Evolutionary conservation across 1,284 basidiomycete genomes (phyloP), one percentile per base, ranked within the genome.

Genomic region (Coniophora puteana): DNA sequence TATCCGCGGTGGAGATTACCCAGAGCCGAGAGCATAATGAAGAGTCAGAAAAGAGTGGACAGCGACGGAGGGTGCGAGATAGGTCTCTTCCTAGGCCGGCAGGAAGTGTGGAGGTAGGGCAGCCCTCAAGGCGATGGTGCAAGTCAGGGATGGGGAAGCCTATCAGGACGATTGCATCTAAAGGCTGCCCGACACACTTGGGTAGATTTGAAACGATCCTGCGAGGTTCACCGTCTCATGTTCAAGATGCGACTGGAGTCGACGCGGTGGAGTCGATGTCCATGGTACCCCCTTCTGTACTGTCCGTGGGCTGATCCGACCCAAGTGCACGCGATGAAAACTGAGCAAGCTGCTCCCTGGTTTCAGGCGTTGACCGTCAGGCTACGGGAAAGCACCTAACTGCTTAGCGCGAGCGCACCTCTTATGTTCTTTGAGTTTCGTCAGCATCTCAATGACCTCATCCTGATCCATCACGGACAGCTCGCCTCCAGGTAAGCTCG

Each of bases 401-500:
- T n/a, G n/a, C n/a, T n/a, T n/a, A n/a, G n/a, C 14, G 20, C 3
- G 28, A 21, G 52, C 66, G 30, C 41, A 83, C 83, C 67, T 63
- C 61, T 83, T 86, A 33, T 74, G 69, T 43, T 78, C 71, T 47
- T 72, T 69, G 40, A 86, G 48, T 20, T 60, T 65, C 50, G 78
- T 73, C 12, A 87, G 61, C 77, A 85, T 80, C 28, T 60, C 60
- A 35, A 85, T 78, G 4, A 86, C 68, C 29, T 80, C 75, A 45
- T 80, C 74, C 50, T 87, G 83, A 38, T 85, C 79, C 32, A 73
- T 65, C 36, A 78, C 71, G 28, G 71, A 61, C 36, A 85, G 59
- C 51, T 86, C 83, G 8, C 83, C 83, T 4, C 83, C 83, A 1
- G 80, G 78, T 4, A 87, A 63, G 20, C 65, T 60, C 8, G 51